Base-by-base conservation (phyloP, 2,329 filamentous ascomycete species). In the Cordyceps pruinosa region DNA sequence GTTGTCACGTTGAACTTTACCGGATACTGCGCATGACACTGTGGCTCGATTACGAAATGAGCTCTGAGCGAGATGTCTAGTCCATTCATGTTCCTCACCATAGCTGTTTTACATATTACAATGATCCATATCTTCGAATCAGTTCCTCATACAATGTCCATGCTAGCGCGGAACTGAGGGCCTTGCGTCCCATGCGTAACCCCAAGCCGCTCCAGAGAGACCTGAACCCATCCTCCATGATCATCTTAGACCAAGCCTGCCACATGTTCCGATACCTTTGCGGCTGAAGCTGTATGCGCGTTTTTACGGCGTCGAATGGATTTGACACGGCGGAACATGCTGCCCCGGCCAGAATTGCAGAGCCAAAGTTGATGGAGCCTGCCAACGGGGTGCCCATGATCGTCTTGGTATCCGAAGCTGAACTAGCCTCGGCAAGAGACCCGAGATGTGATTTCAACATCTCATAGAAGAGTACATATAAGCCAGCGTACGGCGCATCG, bases 141-240 rank as follows among this genome's bases (percentile, higher is more conserved):
- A 97, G 72, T 71, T 97, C 93, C 74, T 99, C 94, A 68, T 99
- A 99, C 41, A 97, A 79, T 10, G 93, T 97, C 94, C 94, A 99
- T 8, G 93, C 93, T 63, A 97, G 78, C n/a, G 94, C 94, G 53
- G 88, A 93, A 71, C 92, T 97, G 45, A 97, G 73, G 5, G 91
- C 93, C 72, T 99, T 99, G 64, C 94, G 81, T 46, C 86, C 88
- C 79, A 97, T 96, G 57, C 94, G 82, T 63, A 99, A 75, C 1
- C 83, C 89, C 57, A 99, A 72, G 1, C 94, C 94, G 69, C 94
- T 88, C 72, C 94, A 92, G 58, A 99, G 78, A 60, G 88, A 88
- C 55, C 87, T 80, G 21, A 88, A 64, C 0, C 93, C 93, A 61
- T 97, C 93, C 65, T 96, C 88, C 1, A 75, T 72, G 4, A 97